These are phyloP conservation scores for Cyberlindnera veronae DNA, from an alignment of 805 yeast species.

Conservation along the genomic window DNA sequence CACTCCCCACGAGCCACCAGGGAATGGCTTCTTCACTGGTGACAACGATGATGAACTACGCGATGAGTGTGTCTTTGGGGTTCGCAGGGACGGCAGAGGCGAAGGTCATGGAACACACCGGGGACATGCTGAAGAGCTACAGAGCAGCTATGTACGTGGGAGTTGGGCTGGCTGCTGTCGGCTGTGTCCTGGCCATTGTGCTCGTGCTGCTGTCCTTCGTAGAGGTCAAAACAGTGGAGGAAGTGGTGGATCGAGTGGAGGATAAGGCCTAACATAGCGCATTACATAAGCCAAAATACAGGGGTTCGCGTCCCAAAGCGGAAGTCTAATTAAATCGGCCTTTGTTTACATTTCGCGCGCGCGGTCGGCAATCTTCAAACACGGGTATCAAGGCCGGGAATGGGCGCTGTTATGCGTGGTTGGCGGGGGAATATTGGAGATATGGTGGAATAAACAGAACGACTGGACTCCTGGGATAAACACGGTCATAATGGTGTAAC, in stretches of 20 bases:
- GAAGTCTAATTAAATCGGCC: slow-evolving; percentile 5
- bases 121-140: slow-evolving; percentile 39
- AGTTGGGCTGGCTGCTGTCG: slow-evolving; percentile 54
- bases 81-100: slow-evolving; percentile 64
- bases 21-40: slow-evolving; percentile 78
- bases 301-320: too few species aligned
- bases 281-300: too few species aligned
- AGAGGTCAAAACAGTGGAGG: slow-evolving; percentile 1
- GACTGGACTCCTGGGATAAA: too few species aligned
- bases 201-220: slow-evolving; percentile 11
- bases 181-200: slow-evolving; percentile 23
- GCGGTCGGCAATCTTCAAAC: slow-evolving; percentile 2
- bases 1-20: slow-evolving; percentile 59
- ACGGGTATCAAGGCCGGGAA: too few species aligned
- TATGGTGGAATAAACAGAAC: too few species aligned
- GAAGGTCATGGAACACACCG: slow-evolving; percentile 30
- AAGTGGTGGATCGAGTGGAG: background rate
- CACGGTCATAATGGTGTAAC: too few species aligned
- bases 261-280: background rate
- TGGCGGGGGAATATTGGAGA: too few species aligned
- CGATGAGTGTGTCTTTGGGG: slow-evolving; percentile 68
- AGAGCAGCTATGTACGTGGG: slow-evolving; percentile 59
- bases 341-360: slow-evolving; percentile 8
- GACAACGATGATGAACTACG: slow-evolving; percentile 66
- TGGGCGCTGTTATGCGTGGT: too few species aligned